Conservation (phyloP, 169 alveolate genomes). For the Eimeria sp. region DNA sequence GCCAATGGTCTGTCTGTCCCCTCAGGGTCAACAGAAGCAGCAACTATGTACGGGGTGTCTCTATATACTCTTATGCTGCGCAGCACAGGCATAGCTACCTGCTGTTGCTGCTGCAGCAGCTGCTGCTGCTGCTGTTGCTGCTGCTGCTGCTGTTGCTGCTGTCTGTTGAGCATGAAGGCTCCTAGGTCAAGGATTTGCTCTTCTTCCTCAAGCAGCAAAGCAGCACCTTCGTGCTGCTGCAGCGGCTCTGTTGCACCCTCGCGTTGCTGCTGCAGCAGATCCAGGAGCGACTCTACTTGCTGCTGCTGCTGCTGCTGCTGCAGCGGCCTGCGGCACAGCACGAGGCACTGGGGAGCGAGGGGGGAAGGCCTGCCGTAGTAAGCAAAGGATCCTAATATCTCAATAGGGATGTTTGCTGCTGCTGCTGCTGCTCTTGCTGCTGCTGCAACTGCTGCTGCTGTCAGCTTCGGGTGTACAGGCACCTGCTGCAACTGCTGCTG, state of each 20-base stretch:
- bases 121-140: background rate
- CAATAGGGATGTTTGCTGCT: background rate
- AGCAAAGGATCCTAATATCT: background rate
- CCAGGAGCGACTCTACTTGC: conserved; percentile 19
- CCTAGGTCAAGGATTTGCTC: conserved; percentile 30
- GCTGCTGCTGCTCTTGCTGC: conserved; percentile 38
- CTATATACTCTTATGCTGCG: conserved; percentile 19
- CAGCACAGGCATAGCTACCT: conserved; percentile 7
- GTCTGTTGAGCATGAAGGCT: background rate
- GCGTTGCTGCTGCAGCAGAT: background rate
- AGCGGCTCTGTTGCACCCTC: background rate
- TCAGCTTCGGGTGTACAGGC: background rate
- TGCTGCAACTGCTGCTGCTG: background rate
- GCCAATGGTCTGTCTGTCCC: background rate
- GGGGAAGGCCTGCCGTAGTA: conserved; percentile 23
- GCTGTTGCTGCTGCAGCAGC: background rate
- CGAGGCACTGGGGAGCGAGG: background rate
- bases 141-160: background rate
- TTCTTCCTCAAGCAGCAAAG: conserved; percentile 37
- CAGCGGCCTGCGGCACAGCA: conserved; percentile 31
- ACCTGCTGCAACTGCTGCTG: conserved; percentile 28
- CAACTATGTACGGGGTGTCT: background rate
- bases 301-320: conserved; percentile 30
- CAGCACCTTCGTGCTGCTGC: conserved; percentile 16
- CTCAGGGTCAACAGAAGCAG: background rate